Percentiles rank a stretch among this genome's conserved stretches.
Conservation (phyloP, 2,329 filamentous ascomycete species). For the Sporothrix pallida region DNA sequence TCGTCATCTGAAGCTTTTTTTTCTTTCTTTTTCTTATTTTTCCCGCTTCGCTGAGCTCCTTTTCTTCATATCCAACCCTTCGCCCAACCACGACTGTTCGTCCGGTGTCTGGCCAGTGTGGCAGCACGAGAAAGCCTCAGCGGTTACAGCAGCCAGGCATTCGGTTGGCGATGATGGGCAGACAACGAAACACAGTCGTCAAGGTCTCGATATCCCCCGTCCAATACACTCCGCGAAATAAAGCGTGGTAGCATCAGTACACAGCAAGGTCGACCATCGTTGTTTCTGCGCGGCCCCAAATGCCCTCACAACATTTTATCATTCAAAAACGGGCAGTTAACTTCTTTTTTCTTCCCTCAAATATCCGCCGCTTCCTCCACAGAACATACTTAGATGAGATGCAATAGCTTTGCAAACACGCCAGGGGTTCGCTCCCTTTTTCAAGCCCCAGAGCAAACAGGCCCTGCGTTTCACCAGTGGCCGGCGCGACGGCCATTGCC, state of each 20-base stretch:
- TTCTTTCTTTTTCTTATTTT: no score
- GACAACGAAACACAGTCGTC: not conserved
- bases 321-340: no score
- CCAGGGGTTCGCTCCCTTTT: slow-evolving; percentile 21
- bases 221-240: no score
- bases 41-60: no score
- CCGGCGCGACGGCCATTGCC: not conserved
- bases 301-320: no score
- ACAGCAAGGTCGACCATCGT: no score
- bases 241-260: no score
- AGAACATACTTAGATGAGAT: not conserved
- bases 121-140: slow-evolving; percentile 14
- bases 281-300: not conserved
- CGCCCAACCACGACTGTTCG: not conserved
- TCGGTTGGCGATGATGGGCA: not conserved
- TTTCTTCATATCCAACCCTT: not conserved
- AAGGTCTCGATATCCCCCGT: no score
- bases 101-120: slow-evolving; percentile 30
- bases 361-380: not conserved
- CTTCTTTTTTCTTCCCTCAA: no score
- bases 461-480: slow-evolving; percentile 24
- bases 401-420: slow-evolving; percentile 18
- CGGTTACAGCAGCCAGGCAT: not conserved
- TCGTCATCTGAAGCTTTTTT: not conserved
- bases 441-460: slow-evolving; percentile 11